Conservation (phyloP, 1,284 basidiomycete genomes). For the Ceratobasidium sp. region DNA sequence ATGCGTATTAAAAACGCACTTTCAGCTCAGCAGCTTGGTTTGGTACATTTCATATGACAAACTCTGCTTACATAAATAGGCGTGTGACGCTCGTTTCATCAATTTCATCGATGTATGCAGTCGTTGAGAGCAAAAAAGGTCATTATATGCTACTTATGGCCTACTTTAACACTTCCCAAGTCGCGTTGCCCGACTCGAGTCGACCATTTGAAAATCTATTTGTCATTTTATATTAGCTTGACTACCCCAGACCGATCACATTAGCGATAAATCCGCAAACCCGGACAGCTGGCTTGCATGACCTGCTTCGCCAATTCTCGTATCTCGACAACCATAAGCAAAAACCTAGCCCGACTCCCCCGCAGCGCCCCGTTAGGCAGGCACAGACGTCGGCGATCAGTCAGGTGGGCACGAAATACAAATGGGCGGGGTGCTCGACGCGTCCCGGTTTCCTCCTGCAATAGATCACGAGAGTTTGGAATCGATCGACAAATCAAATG, state of each 20-base stretch:
- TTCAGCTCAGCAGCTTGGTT: too few species aligned
- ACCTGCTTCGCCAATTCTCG: conserved; percentile 18
- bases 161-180: too few species aligned
- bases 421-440: not conserved
- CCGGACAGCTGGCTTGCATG: conserved; percentile 4
- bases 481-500: conserved; percentile 26
- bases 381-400: not conserved
- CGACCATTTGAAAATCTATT: not conserved
- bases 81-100: too few species aligned
- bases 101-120: too few species aligned
- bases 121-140: too few species aligned
- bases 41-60: too few species aligned
- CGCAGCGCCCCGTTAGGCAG: conserved; percentile 24
- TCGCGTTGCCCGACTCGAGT: not conserved
- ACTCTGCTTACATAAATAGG: too few species aligned
- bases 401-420: not conserved
- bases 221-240: not conserved
- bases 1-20: too few species aligned
- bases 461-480: conserved; percentile 38
- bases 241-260: not conserved
- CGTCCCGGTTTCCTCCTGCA: conserved; percentile 34
- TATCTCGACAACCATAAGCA: conserved; percentile 19
- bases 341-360: conserved; percentile 13
- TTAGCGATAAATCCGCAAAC: conserved; percentile 35
- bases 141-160: too few species aligned